These are phyloP conservation scores for Fusarium marasasianum DNA, from an alignment of 2,329 filamentous ascomycete species.

Conservation along the genomic window DNA sequence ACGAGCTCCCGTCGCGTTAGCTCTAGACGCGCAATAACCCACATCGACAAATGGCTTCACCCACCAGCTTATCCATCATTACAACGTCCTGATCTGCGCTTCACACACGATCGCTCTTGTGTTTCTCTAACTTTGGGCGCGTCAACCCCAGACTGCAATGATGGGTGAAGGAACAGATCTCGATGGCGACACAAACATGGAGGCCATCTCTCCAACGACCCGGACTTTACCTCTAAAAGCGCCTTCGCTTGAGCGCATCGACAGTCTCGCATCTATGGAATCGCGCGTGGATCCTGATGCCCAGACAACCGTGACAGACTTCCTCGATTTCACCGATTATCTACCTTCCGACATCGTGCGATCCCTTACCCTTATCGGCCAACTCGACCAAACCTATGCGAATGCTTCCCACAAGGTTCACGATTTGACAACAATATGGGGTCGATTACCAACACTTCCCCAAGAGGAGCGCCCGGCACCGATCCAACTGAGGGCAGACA, in stretches of 20 bases:
- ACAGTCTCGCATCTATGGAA: constrained; percentile 53
- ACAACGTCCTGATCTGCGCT: not conserved
- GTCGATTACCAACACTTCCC: constrained; percentile 60
- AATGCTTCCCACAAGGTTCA: constrained; percentile 65
- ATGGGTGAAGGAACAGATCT: constrained; percentile 43
- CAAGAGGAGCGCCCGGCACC: constrained; percentile 59
- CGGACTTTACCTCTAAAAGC: constrained; percentile 40
- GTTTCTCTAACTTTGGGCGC: not conserved
- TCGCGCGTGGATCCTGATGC: constrained; percentile 71
- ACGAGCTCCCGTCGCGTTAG: not conserved
- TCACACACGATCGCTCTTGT: not conserved
- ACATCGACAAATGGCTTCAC: constrained; percentile 3
- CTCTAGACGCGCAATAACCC: constrained; percentile 18
- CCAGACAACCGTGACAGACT: constrained; percentile 75
- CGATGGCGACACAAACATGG: constrained; percentile 38
- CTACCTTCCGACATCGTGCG: constrained; percentile 73
- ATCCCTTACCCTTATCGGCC: constrained; percentile 71
- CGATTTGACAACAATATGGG: constrained; percentile 66
- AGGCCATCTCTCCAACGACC: constrained; percentile 43
- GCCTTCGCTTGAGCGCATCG: constrained; percentile 45
- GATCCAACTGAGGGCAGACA: constrained; percentile 64
- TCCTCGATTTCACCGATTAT: constrained; percentile 76
- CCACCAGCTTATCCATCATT: not conserved
- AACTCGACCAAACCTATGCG: constrained; percentile 69
- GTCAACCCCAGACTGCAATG: not conserved